phyloP scores from a whole-genome alignment of 768 basidiomycete species.

The Mycena crocata region DNA sequence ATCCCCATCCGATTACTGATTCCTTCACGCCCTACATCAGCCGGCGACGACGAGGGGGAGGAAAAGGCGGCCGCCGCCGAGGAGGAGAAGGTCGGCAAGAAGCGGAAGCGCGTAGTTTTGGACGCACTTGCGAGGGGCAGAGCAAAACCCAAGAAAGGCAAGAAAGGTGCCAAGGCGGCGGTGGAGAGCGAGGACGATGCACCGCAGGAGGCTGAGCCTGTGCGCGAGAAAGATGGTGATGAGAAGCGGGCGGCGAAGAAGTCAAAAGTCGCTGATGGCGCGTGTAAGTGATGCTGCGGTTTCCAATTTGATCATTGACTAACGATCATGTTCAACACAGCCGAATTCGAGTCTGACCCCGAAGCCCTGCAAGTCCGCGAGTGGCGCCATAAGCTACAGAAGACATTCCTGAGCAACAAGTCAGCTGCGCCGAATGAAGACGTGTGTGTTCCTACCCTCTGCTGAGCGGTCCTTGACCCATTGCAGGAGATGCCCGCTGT shows the following conservation, averaged over 20 bases:
- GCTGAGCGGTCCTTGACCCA: slow-evolving; percentile 16
- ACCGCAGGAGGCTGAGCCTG: slow-evolving; percentile 72
- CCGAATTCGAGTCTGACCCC: slow-evolving; percentile 75
- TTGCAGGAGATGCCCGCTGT: slow-evolving; percentile 80
- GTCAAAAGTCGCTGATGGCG: slow-evolving; percentile 71
- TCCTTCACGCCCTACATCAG: neutral
- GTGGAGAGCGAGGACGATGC: slow-evolving; percentile 66
- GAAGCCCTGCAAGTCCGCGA: slow-evolving; percentile 78
- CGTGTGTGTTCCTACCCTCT: slow-evolving; percentile 51
- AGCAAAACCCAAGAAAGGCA: slow-evolving; percentile 61
- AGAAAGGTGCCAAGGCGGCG: slow-evolving; percentile 64
- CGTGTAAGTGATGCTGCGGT: slow-evolving; percentile 51
- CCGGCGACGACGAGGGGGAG: slow-evolving; percentile 52
- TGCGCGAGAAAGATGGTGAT: slow-evolving; percentile 62
- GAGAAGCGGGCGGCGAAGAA: slow-evolving; percentile 64
- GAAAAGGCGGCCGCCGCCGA: slow-evolving; percentile 70
- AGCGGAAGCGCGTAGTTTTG: slow-evolving; percentile 65
- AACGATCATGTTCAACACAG: slow-evolving; percentile 36
- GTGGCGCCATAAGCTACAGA: slow-evolving; percentile 94
- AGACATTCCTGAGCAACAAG: slow-evolving; percentile 79
- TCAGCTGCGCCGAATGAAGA: slow-evolving; percentile 71
- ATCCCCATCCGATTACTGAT: neutral
- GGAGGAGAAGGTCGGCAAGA: slow-evolving; percentile 56
- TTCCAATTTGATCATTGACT: slow-evolving; percentile 5
- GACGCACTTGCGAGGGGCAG: slow-evolving; percentile 47